phyloP scores from a whole-genome alignment of 2,329 filamentous ascomycete genomes.

The Penicillium sclerotiorum region DNA sequence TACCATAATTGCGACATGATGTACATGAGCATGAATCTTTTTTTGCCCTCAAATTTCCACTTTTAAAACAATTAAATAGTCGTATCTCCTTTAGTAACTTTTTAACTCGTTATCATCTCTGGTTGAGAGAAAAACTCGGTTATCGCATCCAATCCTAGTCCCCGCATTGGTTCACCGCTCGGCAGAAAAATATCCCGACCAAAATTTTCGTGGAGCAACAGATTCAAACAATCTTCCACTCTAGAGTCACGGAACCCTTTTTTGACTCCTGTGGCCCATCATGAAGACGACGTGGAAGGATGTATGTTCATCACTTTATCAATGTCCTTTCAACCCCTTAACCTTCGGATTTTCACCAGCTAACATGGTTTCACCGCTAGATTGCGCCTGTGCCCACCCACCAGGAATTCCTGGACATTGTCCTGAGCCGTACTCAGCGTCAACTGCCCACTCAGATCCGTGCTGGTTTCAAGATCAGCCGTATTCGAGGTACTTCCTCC shows the following conservation, averaged over 20 bases:
- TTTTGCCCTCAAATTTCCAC: neutral
- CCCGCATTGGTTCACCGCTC: conserved; percentile 24
- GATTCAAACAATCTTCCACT: conserved; percentile 26
- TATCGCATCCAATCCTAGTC: conserved; percentile 24
- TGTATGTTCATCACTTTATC: conserved; percentile 34
- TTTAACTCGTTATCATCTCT: neutral
- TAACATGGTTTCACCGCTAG: conserved; percentile 44
- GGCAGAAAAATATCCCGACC: conserved; percentile 30
- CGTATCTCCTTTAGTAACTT: neutral
- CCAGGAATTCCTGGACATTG: conserved; percentile 97
- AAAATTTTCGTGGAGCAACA: conserved; percentile 30
- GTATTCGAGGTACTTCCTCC: conserved; percentile 67
- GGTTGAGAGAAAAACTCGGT: conserved; percentile 12
- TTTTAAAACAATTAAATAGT: neutral
- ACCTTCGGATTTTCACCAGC: conserved; percentile 15
- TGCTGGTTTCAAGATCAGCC: conserved; percentile 91
- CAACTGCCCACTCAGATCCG: conserved; percentile 94
- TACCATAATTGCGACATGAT: conserved; percentile 27
- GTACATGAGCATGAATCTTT: conserved; percentile 16
- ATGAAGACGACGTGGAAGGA: conserved; percentile 66
- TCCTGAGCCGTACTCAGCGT: conserved; percentile 89
- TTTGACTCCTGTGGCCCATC: conserved; percentile 37
- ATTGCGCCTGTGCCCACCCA: conserved; percentile 87
- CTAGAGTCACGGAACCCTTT: conserved; percentile 27
- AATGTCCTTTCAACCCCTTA: neutral